Base-by-base conservation (phyloP, 169 alveolate genomes). In the Eimeria acervulina region DNA sequence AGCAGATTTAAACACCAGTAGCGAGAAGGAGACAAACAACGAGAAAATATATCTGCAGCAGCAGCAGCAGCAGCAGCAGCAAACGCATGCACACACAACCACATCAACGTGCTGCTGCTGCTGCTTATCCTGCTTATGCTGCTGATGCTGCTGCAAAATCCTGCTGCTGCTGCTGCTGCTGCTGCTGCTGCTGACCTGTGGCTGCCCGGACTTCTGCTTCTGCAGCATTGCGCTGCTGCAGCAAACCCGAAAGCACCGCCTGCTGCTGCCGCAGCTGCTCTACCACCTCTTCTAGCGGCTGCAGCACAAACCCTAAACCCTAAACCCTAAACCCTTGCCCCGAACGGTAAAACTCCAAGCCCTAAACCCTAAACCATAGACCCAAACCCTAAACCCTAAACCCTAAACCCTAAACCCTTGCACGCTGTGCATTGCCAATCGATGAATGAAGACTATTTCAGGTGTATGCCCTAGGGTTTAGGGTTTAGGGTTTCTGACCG, bases 261-360 rank as follows among this genome's bases (percentile, higher is more conserved):
- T 80, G 90, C 36, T 44, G 90, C 61, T 80, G 90, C 90, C 59
- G 90, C 68, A 36, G 66, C 66, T 42, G 66, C 90, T 80, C 90
- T 40, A 38, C 66, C 13, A 38, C 66, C 12, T 38, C 84, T 72
- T 72, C 68, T 13, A 80, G 59, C 61, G 66, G 90, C 90, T 80
- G 66, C 55, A 80, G 42, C 92, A 83, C 74, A 72, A 72, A 72
- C 33, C 42, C 84, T 31, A 72, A 72, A 72, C 84, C 47, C 33
- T 72, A 31, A 31, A 17, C 84, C 42, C 42, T 23, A 72, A n/a
- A 72, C 84, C 42, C 33, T 28, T 5, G 51, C 15, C 36, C 76
- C 36, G 5, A 66, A 55, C 68, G 13, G n/a, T 55, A 17, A 66
- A 66, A 66, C 76, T 17, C 36, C n/a, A 74, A 74, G n/a, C 87